Base-by-base conservation (phyloP, 2,329 filamentous ascomycete genomes). In the Paracoccidioides lutzii region DNA sequence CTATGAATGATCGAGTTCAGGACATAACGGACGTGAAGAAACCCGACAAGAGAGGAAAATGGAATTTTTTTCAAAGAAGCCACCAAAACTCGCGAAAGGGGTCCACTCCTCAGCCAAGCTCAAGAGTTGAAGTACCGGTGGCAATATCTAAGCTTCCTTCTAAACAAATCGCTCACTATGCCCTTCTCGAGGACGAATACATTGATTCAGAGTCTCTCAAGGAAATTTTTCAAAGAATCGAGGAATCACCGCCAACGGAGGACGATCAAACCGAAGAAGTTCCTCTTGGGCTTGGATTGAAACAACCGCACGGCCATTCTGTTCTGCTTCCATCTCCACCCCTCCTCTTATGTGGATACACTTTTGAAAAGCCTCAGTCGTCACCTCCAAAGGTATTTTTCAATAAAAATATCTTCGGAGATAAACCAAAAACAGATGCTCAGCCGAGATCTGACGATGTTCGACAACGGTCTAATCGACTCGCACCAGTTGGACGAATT, bases 401-500 rank as follows among this genome's bases (percentile, higher is more conserved):
- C 38, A 67, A 67, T 42, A 66, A 62, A 45, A 64, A 69, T 10
- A 54, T 45, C 52, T 7, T 14, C 55, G 10, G 60, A 58, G 14
- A 55, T 58, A 30, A 59, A 66, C 9, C 53, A 44, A 5, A 62
- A 48, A 49, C 54, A 54, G 28, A 51, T 67, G 60, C 55, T 60
- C 59, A 38, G 5, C 46, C 33, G 33, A 50, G 38, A 28, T 9
- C 15, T 15, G 22, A 22, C 22, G 46, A 38, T 37, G 32, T 50
- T 38, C 32, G n/a, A 4, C n/a, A 71, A 41, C 73, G 72, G 8
- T 81, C 81, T 8, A 87, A 82, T 65, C 80, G 90, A 55, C 74
- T 95, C 15, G 82, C 84, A 33, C 88, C 91, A 62, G 83, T 95
- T 49, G 90, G 90, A 7, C 82, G 90, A 14, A 95, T 95, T 53